Evolutionary conservation across 306 rosid genomes (phyloP), one percentile per base, ranked within the genome.

Genomic region (Lathyrus sativus): DNA sequence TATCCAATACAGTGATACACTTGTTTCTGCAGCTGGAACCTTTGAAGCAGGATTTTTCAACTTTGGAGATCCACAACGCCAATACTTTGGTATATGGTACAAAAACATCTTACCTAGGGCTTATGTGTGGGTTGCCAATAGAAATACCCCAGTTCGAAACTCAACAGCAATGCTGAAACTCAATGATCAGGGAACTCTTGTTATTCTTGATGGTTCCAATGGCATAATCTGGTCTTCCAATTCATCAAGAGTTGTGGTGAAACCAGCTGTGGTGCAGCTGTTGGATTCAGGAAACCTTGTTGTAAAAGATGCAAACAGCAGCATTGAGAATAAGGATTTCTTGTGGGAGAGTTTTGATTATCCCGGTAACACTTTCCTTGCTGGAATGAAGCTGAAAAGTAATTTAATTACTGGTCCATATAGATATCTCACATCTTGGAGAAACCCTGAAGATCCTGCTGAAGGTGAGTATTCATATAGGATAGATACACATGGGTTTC

Each of bases 261-360:
- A 64, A 7, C 70, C 83, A 9, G 57, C 4, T 17, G 37, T 56
- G 10, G 37, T 56, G 7, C 51, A 39, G 64, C 28, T 79, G 8
- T n/a, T 68, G 45, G 82, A 79, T 44, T 24, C 83, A 0, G 83
- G 83, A 28, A 79, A 74, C 59, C 64, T 74, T 24, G 74, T 74
- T 51, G 65, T 75, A 2, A 15, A n/a, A 62, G 42, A 61, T 61
- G 65, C 17, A 31, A 9, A n/a, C 39, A 35, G 39, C 39, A 35
- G 9, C 6, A 1, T 2, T 13, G 9, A 24, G 26, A 24, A 24
- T 24, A 24, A 24, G 26, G 26, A 51, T 1, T 4, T 51, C 4
- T 19, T 75, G 3, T 82, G 81, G 83, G 76, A 82, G 29, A 74
- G 81, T 26, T 82, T 75, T 48, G 73, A 82, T 62, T 75, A 51